Evolutionary conservation across 306 rosid genomes (phyloP).

Genomic region (Cucumis cinereus): DNA sequence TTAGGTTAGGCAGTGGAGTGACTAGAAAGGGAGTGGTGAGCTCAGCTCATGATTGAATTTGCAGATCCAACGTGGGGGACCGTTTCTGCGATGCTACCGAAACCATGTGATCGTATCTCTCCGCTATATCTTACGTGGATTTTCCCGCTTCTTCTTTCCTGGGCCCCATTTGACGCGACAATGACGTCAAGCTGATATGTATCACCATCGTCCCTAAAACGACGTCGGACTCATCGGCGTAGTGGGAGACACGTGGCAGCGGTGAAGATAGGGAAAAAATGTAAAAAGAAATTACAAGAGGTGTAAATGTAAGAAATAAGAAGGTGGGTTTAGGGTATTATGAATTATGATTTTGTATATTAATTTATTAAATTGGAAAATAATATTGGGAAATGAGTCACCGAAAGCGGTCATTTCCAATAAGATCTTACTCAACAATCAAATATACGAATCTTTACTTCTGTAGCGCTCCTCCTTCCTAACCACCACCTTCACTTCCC

Average conservation of each 20-base stretch:
- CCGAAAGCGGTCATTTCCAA: not conserved
- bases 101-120: not conserved
- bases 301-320: no score
- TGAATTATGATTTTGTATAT: no score
- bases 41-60: not conserved
- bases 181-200: not conserved
- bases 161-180: not conserved
- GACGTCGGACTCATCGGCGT: not conserved
- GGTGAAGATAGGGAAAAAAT: no score
- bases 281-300: no score
- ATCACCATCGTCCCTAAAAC: not conserved
- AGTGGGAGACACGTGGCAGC: no score
- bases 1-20: no score
- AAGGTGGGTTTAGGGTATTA: no score
- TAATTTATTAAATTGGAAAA: no score
- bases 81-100: not conserved
- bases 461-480: not conserved
- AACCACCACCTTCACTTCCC: no score
- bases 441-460: not conserved
- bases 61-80: constrained; percentile 1
- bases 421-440: not conserved
- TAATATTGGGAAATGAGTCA: not conserved
- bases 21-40: not conserved
- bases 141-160: not conserved
- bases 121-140: not conserved